Evolutionary conservation across 2,329 filamentous ascomycete species (phyloP), one percentile per base, ranked within the genome.

Genomic region (Lasiodiplodia sp.): DNA sequence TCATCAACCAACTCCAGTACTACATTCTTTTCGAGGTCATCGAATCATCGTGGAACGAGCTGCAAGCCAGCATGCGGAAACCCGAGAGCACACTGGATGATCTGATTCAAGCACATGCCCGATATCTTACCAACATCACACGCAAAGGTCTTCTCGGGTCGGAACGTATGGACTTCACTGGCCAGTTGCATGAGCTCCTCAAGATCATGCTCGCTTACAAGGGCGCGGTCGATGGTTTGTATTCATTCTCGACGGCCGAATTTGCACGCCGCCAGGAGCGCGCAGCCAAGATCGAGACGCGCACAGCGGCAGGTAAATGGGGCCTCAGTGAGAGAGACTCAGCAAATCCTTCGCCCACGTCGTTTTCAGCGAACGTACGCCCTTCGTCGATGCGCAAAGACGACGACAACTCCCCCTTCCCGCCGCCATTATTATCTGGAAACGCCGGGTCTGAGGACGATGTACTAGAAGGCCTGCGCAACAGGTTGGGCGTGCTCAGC

Each of bases 21-120:
- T 99, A 99, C 79, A 97, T 99, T 73, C 86, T 99, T 11, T 99
- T 98, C 76, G 96, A 99, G 80, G 96, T 99, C 73, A 98, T 99
- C 73, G 96, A 99, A 79, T 91, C 92, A 44, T 96, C 93, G 60
- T 99, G 96, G 96, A 92, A 92, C 70, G 91, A 95, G 76, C 87
- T 99, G 2, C 92, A 97, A 79, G 87, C 88, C 34, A 91, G 92
- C 38, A 91, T 98, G 70, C 89, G 87, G 67, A 93, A 92, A 77
- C 93, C 95, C 16, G 92, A 92, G 72, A 94, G 91, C 76, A 99
- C 96, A 0, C 87, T 99, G 12, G 96, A 99, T 82, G 96, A 98
- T 76, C 86, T 99, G 67, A 98, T 99, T 77, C 87, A 91, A 72
- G 95, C 96, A 0, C 96, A 99, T 80, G 92, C 91, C 18, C 90